Evolutionary conservation across 306 rosid species (phyloP).

Genomic region (Luffa acutangula): DNA sequence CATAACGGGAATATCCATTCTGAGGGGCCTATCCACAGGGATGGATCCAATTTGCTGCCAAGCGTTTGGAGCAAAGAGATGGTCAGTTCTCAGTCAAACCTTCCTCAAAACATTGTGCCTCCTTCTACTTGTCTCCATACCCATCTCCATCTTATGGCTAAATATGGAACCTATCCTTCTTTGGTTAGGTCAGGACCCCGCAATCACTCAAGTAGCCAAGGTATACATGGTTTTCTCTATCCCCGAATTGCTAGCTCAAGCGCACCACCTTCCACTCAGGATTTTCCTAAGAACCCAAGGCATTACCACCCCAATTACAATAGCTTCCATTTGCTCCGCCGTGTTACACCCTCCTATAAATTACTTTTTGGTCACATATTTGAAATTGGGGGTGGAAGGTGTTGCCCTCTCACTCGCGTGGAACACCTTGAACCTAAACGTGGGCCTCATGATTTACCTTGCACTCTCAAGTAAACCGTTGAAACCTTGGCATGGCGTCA

Average conservation of each 20-base stretch:
- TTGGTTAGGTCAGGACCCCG: slow-evolving; percentile 73
- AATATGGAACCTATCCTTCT: slow-evolving; percentile 51
- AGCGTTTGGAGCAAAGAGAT: slow-evolving; percentile 76
- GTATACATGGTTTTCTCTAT: slow-evolving; percentile 61
- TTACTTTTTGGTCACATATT: slow-evolving; percentile 36
- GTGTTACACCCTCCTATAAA: slow-evolving; percentile 48
- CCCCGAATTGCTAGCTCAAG: slow-evolving; percentile 79
- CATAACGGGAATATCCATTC: slow-evolving; percentile 63
- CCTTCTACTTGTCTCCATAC: slow-evolving; percentile 55
- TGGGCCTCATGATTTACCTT: slow-evolving; percentile 49
- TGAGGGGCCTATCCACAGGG: slow-evolving; percentile 62
- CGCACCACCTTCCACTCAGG: slow-evolving; percentile 53
- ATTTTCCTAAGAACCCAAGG: slow-evolving; percentile 69
- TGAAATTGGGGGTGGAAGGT: slow-evolving; percentile 59
- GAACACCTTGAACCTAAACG: slow-evolving; percentile 48
- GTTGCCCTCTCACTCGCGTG: slow-evolving; percentile 65
- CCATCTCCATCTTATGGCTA: slow-evolving; percentile 67
- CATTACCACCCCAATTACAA: slow-evolving; percentile 51
- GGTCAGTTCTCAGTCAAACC: slow-evolving; percentile 59
- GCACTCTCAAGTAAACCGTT: slow-evolving; percentile 38
- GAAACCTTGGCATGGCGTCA: slow-evolving; percentile 65
- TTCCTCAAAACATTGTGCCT: slow-evolving; percentile 54
- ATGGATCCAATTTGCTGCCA: slow-evolving; percentile 96
- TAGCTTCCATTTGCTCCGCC: slow-evolving; percentile 53
- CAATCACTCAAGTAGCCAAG: slow-evolving; percentile 56